Percentiles rank a stretch among this genome's conserved stretches.
phyloP scores from a whole-genome alignment of 345 rosid species.

The Euphorbia lathyris region DNA sequence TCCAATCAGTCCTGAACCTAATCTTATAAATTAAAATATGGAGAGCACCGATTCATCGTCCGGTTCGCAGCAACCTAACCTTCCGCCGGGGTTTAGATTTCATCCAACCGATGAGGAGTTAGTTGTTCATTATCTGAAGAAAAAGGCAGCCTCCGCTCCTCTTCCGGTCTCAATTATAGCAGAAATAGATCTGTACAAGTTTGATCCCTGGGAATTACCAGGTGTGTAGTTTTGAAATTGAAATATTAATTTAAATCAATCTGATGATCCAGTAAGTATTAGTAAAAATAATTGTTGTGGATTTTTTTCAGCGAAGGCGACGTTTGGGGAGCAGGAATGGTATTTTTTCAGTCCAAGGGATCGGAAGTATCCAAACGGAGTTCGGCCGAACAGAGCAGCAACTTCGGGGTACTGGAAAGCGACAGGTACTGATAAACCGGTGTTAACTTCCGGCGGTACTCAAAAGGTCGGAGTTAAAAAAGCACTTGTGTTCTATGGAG shows the following conservation, averaged over 20 bases:
- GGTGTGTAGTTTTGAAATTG: slow-evolving; percentile 2
- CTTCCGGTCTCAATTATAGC: slow-evolving; percentile 33
- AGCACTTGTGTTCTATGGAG: slow-evolving; percentile 38
- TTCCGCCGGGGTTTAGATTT: slow-evolving; percentile 35
- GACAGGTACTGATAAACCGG: slow-evolving; percentile 35
- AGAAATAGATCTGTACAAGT: slow-evolving; percentile 36
- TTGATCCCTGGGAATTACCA: slow-evolving; percentile 37
- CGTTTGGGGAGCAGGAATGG: slow-evolving; percentile 37
- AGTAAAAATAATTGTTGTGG: neutral
- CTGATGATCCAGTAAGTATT: no score
- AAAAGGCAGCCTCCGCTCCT: slow-evolving; percentile 28
- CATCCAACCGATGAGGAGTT: slow-evolving; percentile 37
- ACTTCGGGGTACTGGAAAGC: slow-evolving; percentile 41
- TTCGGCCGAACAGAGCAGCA: slow-evolving; percentile 37
- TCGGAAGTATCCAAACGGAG: slow-evolving; percentile 35
- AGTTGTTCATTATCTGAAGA: slow-evolving; percentile 35
- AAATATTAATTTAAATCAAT: neutral
- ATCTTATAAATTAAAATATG: slow-evolving; percentile 11
- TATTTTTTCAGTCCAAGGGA: slow-evolving; percentile 37
- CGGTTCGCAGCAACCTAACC: slow-evolving; percentile 29
- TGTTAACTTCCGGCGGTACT: slow-evolving; percentile 25
- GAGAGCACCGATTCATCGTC: slow-evolving; percentile 34
- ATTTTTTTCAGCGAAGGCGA: slow-evolving; percentile 29
- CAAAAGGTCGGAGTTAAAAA: slow-evolving; percentile 36
- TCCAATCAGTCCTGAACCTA: neutral